Evolutionary conservation across 345 rosid species (phyloP).

Genomic region (Geranium rotundifolium): DNA sequence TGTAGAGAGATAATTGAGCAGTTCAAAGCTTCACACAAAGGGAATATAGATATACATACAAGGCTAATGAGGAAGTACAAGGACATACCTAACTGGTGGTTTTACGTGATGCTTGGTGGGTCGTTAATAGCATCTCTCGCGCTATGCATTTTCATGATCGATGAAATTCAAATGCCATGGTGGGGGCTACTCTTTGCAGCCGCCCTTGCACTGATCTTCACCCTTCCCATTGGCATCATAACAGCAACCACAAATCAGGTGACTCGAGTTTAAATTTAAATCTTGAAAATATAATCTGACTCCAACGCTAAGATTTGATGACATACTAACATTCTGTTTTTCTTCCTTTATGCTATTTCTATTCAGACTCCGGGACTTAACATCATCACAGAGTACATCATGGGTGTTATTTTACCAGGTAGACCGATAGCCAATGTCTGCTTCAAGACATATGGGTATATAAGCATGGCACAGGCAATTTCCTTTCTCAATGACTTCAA

Average conservation of each 20-base stretch:
- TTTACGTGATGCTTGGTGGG: conserved; percentile 33
- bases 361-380: no score
- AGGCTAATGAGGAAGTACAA: conserved; percentile 61
- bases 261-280: no score
- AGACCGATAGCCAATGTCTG: no score
- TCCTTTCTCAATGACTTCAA: conserved; percentile 49
- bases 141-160: conserved; percentile 55
- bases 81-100: conserved; percentile 94
- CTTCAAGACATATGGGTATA: conserved; percentile 23
- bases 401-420: no score
- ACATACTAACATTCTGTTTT: no score
- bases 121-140: conserved; percentile 44
- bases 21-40: conserved; percentile 49
- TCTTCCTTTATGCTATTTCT: no score
- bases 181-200: conserved; percentile 81
- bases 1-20: conserved; percentile 60
- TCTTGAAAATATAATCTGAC: no score
- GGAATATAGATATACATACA: conserved; percentile 76
- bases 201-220: conserved; percentile 64
- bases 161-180: conserved; percentile 90
- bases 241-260: conserved; percentile 94
- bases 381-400: no score
- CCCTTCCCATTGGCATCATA: conserved; percentile 78
- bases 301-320: no score
- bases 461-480: conserved; percentile 48